Conservation (phyloP, 306 rosid genomes). For the Morella rubra region DNA sequence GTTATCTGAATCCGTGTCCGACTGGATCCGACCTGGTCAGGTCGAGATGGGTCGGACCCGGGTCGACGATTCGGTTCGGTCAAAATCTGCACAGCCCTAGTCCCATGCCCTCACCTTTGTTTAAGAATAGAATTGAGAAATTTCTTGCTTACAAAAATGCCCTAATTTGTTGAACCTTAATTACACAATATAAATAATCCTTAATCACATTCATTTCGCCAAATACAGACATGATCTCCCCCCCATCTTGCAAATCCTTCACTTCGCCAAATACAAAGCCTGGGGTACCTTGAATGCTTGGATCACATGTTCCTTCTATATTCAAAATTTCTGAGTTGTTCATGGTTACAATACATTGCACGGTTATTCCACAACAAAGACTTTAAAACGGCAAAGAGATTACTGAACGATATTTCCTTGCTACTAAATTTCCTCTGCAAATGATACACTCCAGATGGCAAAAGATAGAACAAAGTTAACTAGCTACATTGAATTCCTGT, state of each 20-base stretch:
- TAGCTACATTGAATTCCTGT: slow-evolving; percentile 38
- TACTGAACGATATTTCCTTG: not conserved
- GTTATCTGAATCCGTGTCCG: no score
- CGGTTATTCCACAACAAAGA: slow-evolving; percentile 5
- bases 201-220: not conserved
- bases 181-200: no score
- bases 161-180: no score
- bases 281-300: not conserved
- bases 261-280: not conserved
- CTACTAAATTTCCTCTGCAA: not conserved
- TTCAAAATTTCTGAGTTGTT: not conserved
- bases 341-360: not conserved
- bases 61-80: no score
- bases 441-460: slow-evolving; percentile 3
- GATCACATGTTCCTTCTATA: not conserved
- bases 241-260: not conserved
- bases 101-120: no score
- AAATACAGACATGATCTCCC: not conserved
- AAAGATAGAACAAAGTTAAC: not conserved
- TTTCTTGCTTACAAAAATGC: no score
- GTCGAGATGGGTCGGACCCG: no score
- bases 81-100: no score
- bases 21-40: no score
- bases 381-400: not conserved
- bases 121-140: no score